Base-by-base conservation (phyloP, 805 yeast genomes). In the Candida sphagnicola region DNA sequence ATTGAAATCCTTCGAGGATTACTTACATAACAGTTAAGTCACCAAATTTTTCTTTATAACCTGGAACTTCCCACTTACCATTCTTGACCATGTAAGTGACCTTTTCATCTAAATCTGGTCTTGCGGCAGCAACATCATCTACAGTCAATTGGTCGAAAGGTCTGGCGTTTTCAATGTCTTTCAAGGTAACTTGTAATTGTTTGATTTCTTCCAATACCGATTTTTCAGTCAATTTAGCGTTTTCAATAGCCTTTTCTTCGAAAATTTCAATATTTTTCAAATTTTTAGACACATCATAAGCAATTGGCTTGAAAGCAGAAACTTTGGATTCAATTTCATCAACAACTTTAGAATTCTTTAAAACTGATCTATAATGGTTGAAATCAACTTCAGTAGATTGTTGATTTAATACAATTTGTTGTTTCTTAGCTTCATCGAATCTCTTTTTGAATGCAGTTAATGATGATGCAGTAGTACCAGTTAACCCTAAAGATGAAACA, bases 31-130 rank as follows among this genome's bases (percentile, higher is more conserved):
- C 88, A 59, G 91, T 88, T 72, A 91, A 80, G 66, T 85, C 87
- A 70, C 98, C 98, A 68, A 93, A 93, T 82, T 90, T 93, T 72
- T 93, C 98, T 72, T 85, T 82, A 82, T 93, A 93, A 57, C 96
- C 96, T 57, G 98, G 98, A 54, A 90, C 95, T 61, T 86, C 87
- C 95, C 96, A 90, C 76, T 85, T 85, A 71, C 96, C 96, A 77
- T 90, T 83, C 78, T 83, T 80, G 57, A 93, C 89, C 93, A 91
- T 83, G 73, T 88, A 88, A 59, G 74, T 77, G 54, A 90, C 96
- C 85, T 93, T 93, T 55, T 86, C 90, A 62, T 91, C 96, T 65
- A 93, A 83, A 67, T 93, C 98, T 57, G 99, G 98, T 75, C 93
- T 86, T 49, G 97, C 98, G 75, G 80, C 80, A 58, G 83, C 83